Evolutionary conservation across 176 grass and related monocot genomes (phyloP), one percentile per base, ranked within the genome.

Genomic region (Lolium multiflorum): DNA sequence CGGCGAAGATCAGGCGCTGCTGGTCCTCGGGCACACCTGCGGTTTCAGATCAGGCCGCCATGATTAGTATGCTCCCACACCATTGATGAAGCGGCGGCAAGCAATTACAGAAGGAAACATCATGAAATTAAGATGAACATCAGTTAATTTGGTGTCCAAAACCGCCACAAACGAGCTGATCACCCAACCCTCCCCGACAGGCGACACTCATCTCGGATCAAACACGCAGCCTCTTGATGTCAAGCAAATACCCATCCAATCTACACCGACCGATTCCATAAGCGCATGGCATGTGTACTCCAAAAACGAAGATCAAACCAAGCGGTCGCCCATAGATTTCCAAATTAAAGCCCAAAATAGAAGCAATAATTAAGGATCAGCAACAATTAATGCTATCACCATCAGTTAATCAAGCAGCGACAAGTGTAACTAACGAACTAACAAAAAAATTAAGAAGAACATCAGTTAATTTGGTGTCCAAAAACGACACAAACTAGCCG

Each of bases 1-100:
- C 92, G 4, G 95, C 95, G 44, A 94, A 97, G 61, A 97, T 97
- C 15, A 97, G 89, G 11, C 95, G 87, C 89, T 95, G 95, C 91
- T 97, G 89, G 58, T 95, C 95, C 79, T 91, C 2, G 12, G 71
- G 71, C 71, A 74, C 71, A 74, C 22, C 71, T 74, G 39, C 47
- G 13, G 13, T 73, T 49, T 14, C 20, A 48, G 43, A 63, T 26
- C 43, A 49, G 70, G 12, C 11, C 43, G 49, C 46, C 41, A 73
- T 62, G 59, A n/a, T n/a, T n/a, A 62, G 22, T 62, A 58, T 4
- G 50, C 11, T 50, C 39, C 39, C 39, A 5, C 48, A 13, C 48
- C 11, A 50, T 50, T 50, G 12, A 50, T 50, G 11, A 50, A 50
- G 48, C 48, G 12, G 48, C 56, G 5, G 9, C 68, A 20, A 11